A percentile compares a stretch with the other conserved stretches of the same genome.
These are phyloP conservation scores for Aspergillus fumigatus DNA, from an alignment of 2,329 filamentous ascomycete species.

Conservation along the genomic window DNA sequence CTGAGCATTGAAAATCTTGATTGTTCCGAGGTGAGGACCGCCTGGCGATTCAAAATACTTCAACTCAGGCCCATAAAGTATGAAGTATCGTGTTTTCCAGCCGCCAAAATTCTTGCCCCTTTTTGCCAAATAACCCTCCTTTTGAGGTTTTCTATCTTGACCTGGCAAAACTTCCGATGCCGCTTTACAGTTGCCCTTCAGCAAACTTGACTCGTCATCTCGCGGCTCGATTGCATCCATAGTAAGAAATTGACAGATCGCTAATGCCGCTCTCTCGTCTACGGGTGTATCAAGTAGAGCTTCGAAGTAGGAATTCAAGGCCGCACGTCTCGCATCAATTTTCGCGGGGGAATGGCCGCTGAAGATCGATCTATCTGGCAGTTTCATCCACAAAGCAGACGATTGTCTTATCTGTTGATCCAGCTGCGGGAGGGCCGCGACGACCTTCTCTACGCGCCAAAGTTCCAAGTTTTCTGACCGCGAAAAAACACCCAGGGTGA, in stretches of 20 bases:
- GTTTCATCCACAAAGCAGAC: slow-evolving; percentile 65
- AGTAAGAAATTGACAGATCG: slow-evolving; percentile 83
- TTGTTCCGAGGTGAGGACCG: slow-evolving; percentile 84
- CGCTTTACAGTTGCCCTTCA: slow-evolving; percentile 33
- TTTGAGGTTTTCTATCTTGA: slow-evolving; percentile 63
- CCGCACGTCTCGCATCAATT: slow-evolving; percentile 76
- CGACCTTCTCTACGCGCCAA: slow-evolving; percentile 93
- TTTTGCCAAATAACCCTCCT: slow-evolving; percentile 92
- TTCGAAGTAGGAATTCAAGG: slow-evolving; percentile 81
- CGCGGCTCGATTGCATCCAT: slow-evolving; percentile 55
- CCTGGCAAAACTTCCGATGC: slow-evolving; percentile 41
- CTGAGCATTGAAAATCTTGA: slow-evolving; percentile 84
- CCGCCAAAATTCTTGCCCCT: slow-evolving; percentile 97
- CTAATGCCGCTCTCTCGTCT: slow-evolving; percentile 69
- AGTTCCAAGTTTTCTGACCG: slow-evolving; percentile 63
- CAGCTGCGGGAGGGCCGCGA: slow-evolving; percentile 71
- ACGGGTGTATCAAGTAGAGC: slow-evolving; percentile 77
- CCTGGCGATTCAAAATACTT: slow-evolving; percentile 91
- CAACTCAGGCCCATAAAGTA: slow-evolving; percentile 65
- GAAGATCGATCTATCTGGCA: slow-evolving; percentile 83
- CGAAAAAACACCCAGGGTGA: slow-evolving; percentile 80
- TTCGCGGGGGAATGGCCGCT: slow-evolving; percentile 90
- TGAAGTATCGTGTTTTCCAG: slow-evolving; percentile 83
- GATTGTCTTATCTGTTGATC: slow-evolving; percentile 76
- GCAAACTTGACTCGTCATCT: slow-evolving; percentile 50